Evolutionary conservation across 169 alveolate genomes (phyloP).

Genomic region (Plasmodium knowlesi): DNA sequence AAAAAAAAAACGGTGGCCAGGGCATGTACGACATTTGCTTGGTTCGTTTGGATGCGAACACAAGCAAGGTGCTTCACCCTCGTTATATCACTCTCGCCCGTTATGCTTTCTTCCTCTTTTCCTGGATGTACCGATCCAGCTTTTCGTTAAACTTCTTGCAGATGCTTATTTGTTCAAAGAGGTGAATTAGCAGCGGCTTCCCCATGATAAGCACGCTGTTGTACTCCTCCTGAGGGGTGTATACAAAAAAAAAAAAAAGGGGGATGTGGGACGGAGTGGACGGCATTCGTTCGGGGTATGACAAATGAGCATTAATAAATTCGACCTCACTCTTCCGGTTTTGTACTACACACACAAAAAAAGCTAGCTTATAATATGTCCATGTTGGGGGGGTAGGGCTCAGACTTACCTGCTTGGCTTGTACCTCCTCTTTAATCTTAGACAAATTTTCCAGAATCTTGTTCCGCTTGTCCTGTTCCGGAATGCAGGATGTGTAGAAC

Average conservation of each 20-base stretch:
- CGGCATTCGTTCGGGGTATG: background rate
- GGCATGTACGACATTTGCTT: background rate
- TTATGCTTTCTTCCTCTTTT: conserved; percentile 53
- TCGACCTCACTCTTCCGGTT: background rate
- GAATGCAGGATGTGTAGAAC: conserved; percentile 61
- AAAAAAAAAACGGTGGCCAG: background rate
- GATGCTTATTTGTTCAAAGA: conserved; percentile 64
- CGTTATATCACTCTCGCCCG: background rate
- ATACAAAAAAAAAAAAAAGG: conserved; percentile 24
- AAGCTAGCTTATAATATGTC: background rate
- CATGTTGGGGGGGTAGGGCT: background rate
- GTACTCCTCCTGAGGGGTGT: conserved; percentile 30
- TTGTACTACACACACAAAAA: background rate
- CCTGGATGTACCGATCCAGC: conserved; percentile 58
- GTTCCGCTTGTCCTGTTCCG: conserved; percentile 52
- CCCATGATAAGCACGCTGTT: conserved; percentile 70
- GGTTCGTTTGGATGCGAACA: background rate
- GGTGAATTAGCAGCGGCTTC: conserved; percentile 57
- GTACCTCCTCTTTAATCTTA: conserved; percentile 55
- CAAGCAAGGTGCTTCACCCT: background rate
- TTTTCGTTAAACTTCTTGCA: conserved; percentile 71
- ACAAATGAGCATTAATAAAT: background rate
- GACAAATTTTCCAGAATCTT: conserved; percentile 54
- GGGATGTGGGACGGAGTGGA: background rate
- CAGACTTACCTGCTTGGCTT: conserved; percentile 45